phyloP scores from a whole-genome alignment of 2,329 filamentous ascomycete species.

The Penicillium corylophilum region DNA sequence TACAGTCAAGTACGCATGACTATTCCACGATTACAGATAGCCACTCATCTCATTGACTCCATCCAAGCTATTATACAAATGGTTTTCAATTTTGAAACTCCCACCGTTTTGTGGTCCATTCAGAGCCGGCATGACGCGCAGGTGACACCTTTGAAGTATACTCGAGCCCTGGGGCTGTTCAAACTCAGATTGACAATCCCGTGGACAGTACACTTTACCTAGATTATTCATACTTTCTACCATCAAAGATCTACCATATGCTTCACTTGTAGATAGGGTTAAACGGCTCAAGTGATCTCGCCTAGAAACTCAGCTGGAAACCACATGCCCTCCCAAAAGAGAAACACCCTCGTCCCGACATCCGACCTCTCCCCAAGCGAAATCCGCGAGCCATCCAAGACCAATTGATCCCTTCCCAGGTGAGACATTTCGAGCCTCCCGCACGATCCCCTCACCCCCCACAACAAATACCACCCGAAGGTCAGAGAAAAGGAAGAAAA shows the following conservation, averaged over 20 bases:
- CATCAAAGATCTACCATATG: background rate
- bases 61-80: no score
- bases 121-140: background rate
- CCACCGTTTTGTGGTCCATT: no score
- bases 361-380: background rate
- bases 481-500: background rate
- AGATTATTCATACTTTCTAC: background rate
- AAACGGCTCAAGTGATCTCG: background rate
- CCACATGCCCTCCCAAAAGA: background rate
- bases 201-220: background rate
- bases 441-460: background rate
- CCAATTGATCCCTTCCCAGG: background rate
- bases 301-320: background rate
- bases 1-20: background rate
- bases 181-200: no score
- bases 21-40: background rate
- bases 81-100: background rate
- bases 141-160: background rate
- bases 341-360: background rate
- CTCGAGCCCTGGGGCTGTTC: background rate
- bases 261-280: background rate
- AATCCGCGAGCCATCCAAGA: background rate
- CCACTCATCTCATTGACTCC: background rate
- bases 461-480: background rate
- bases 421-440: background rate